Conservation (phyloP, 176 grass and related monocot genomes). For the Chloris gayana region DNA sequence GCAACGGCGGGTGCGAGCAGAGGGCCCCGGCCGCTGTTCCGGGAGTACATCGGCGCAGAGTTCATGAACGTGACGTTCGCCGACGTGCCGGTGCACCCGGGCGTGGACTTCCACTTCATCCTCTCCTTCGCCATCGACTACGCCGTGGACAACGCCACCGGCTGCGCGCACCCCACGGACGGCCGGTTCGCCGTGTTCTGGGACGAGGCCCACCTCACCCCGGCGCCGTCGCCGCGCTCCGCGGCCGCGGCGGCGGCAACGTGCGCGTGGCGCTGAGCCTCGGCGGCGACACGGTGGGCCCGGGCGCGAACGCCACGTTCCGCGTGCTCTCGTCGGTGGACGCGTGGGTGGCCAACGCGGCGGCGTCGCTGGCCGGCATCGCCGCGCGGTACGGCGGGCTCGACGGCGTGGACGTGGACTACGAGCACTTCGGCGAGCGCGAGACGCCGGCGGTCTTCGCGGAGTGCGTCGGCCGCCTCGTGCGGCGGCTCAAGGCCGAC, state of each 20-base stretch:
- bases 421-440: slow-evolving; percentile 49
- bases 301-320: slow-evolving; percentile 16
- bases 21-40: slow-evolving; percentile 35
- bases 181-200: slow-evolving; percentile 47
- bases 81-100: slow-evolving; percentile 51
- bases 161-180: neutral
- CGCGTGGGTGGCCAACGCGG: slow-evolving; percentile 51
- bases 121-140: slow-evolving; percentile 68
- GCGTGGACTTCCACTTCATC: slow-evolving; percentile 60
- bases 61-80: slow-evolving; percentile 34
- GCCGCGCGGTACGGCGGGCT: slow-evolving; percentile 30
- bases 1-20: neutral
- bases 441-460: slow-evolving; percentile 41
- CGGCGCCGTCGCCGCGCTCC: neutral
- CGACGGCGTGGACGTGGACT: slow-evolving; percentile 60
- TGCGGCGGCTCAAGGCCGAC: slow-evolving; percentile 32
- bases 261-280: slow-evolving; percentile 49
- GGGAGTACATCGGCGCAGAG: slow-evolving; percentile 53
- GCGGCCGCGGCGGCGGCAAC: neutral
- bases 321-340: slow-evolving; percentile 36
- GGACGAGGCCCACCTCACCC: slow-evolving; percentile 34
- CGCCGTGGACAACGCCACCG: neutral
- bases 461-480: slow-evolving; percentile 50
- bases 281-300: slow-evolving; percentile 34
- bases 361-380: slow-evolving; percentile 20